phyloP scores from a whole-genome alignment of 2,329 filamentous ascomycete species.

The Colletotrichum graminicola region DNA sequence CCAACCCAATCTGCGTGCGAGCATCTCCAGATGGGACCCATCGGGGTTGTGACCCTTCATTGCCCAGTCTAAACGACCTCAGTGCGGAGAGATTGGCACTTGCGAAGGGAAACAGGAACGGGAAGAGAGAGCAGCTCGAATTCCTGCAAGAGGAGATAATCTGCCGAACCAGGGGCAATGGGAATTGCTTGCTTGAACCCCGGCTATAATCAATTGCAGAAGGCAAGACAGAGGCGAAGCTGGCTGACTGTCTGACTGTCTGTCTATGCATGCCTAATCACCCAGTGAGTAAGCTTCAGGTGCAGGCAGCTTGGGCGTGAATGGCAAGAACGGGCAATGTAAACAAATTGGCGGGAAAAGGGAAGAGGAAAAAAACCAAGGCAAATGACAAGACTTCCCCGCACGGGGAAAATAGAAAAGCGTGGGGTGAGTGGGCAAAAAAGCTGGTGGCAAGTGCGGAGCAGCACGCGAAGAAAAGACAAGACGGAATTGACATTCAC shows the following conservation, averaged over 20 bases:
- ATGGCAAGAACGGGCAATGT: neutral
- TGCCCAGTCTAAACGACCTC: constrained; percentile 28
- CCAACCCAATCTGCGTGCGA: constrained; percentile 9
- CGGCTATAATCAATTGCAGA: neutral
- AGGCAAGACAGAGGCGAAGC: neutral
- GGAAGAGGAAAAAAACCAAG: neutral
- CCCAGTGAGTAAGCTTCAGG: neutral
- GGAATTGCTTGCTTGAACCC: neutral
- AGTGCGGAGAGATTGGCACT: constrained; percentile 29
- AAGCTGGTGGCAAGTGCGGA: neutral
- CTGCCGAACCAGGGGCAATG: neutral
- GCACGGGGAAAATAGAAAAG: constrained; percentile 10
- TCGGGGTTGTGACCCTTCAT: constrained; percentile 29
- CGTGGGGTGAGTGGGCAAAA: constrained; percentile 28
- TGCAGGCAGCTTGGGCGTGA: neutral
- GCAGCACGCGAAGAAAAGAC: neutral
- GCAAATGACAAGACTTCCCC: constrained; percentile 13
- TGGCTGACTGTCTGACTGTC: neutral
- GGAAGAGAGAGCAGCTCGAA: neutral
- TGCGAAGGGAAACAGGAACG: constrained; percentile 6
- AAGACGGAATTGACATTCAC: neutral
- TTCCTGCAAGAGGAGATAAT: neutral
- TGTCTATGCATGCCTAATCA: no score
- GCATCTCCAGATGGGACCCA: constrained; percentile 13
- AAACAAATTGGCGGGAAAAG: neutral